A percentile compares a stretch with the other conserved stretches of the same genome.
Evolutionary conservation across 805 yeast genomes (phyloP).

Genomic region (Metschnikowia vanudenii): DNA sequence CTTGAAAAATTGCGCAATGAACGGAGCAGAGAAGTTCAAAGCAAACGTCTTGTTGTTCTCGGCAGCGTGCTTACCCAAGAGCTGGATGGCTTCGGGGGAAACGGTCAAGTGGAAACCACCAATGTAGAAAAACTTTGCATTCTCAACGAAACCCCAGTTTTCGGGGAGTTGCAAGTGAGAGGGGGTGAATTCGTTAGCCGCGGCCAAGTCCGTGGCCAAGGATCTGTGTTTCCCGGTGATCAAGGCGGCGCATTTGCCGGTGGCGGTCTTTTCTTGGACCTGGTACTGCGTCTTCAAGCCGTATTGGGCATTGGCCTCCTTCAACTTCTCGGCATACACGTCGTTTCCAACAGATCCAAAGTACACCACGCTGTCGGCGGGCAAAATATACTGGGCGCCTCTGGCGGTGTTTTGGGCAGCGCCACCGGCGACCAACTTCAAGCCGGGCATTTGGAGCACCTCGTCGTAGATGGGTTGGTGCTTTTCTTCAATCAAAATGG

Average conservation of each 20-base stretch:
- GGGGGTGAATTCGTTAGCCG: conserved; percentile 95
- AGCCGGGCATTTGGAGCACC: conserved; percentile 56
- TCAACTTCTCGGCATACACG: conserved; percentile 75
- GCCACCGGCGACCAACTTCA: conserved; percentile 91
- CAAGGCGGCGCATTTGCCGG: conserved; percentile 98
- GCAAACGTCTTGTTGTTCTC: conserved; percentile 72
- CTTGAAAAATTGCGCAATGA: conserved; percentile 93
- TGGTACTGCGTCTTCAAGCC: conserved; percentile 87
- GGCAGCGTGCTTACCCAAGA: conserved; percentile 91
- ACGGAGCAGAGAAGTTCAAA: conserved; percentile 93
- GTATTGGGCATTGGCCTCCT: conserved; percentile 79
- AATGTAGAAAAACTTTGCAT: conserved; percentile 80
- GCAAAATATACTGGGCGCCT: conserved; percentile 93
- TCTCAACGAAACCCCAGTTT: conserved; percentile 84
- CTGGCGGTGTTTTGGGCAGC: conserved; percentile 99
- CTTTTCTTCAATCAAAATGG: conserved; percentile 80
- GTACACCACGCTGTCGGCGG: conserved; percentile 78
- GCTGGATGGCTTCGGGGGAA: conserved; percentile 88
- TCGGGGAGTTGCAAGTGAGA: conserved; percentile 83
- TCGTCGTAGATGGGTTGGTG: conserved; percentile 87
- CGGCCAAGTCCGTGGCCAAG: conserved; percentile 92
- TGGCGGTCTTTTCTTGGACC: conserved; percentile 71
- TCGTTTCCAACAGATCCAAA: conserved; percentile 97
- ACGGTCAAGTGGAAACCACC: conserved; percentile 99
- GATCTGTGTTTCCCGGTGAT: conserved; percentile 88